These are phyloP conservation scores for Tulasnella sp. DNA, from an alignment of 768 basidiomycete species.

Conservation along the genomic window DNA sequence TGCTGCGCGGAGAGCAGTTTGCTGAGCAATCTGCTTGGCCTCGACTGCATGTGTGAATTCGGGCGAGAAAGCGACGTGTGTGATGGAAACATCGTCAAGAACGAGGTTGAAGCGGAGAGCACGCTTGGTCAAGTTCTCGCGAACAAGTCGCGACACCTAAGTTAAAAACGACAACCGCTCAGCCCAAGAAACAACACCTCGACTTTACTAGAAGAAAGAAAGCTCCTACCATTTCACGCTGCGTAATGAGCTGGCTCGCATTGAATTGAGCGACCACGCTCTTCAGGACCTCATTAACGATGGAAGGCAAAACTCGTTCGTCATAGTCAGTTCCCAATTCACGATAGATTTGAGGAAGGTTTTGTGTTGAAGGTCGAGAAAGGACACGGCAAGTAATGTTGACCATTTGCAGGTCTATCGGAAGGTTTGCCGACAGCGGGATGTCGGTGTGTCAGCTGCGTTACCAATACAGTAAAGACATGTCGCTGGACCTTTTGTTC, in stretches of 20 bases:
- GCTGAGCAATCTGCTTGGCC: constrained; percentile 98
- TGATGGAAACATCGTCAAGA: constrained; percentile 97
- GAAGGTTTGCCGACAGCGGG: constrained; percentile 35
- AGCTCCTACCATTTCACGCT: constrained; percentile 83
- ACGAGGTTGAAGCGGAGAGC: constrained; percentile 89
- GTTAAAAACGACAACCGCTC: not conserved
- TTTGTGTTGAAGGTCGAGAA: constrained; percentile 77
- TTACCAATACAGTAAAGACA: not conserved
- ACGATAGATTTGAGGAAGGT: constrained; percentile 89
- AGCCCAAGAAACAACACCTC: not conserved
- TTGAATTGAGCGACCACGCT: constrained; percentile 99
- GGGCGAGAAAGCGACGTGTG: constrained; percentile 96
- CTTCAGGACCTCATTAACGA: constrained; percentile 97
- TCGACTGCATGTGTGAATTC: constrained; percentile 98
- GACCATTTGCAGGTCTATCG: constrained; percentile 87
- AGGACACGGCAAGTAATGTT: constrained; percentile 97
- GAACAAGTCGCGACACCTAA: constrained; percentile 90
- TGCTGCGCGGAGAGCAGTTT: constrained; percentile 95
- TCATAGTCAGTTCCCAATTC: constrained; percentile 97
- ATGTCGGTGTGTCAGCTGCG: not conserved
- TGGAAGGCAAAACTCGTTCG: constrained; percentile 93
- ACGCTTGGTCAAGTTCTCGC: constrained; percentile 87
- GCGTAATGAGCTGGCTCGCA: constrained; percentile 96
- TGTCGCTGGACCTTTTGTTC: constrained; percentile 80
- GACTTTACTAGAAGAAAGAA: not conserved